Evolutionary conservation across 768 basidiomycete genomes (phyloP), one percentile per base, ranked within the genome.

Genomic region (Strobilomyces echinocephalus): DNA sequence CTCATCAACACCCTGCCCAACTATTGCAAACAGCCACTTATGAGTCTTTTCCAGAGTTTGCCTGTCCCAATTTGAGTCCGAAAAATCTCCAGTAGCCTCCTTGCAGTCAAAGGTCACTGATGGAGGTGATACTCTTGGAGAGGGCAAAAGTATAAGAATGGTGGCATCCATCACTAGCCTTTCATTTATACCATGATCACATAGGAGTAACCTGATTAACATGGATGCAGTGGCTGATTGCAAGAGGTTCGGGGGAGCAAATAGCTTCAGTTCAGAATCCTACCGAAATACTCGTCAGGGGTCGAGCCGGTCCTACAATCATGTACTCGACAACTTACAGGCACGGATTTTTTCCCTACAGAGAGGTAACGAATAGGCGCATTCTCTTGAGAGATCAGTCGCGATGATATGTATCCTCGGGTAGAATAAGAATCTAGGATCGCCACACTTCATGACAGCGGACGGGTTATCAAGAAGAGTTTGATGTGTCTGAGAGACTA

Each of bases 331-430:
- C 21, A 1, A 47, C 61, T 59, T 16, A 64, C 56, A 24, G 49
- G 47, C 30, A 55, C 48, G 26, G 49, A 33, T 16, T 42, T 51
- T 9, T 49, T 26, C 20, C 55, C 52, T 4, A 72, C 70, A 5
- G 74, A 68, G 20, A 85, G 75, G 62, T 79, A 84, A 26, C 82
- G 78, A 20, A 84, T 55, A 4, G 83, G 82, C 6, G 81, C 74
- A 48, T 73, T 72, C 38, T 74, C 69, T 44, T 68, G 67, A 0
- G 74, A 51, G 7, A 73, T 62, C 9, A 71, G 66, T 9, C 45
- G 57, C 0, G 64, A 41, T 14, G 74, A 73, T 16, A 79, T 73
- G 56, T 84, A 85, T 5, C 71, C 68, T 11, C 76, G 74, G 15
- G 72, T 69, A 6, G 79, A 65, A 57, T 86, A 85, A 6, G 72